These are phyloP conservation scores for Trichoderma sp. DNA, from an alignment of 2,329 filamentous ascomycete species.

Conservation along the genomic window DNA sequence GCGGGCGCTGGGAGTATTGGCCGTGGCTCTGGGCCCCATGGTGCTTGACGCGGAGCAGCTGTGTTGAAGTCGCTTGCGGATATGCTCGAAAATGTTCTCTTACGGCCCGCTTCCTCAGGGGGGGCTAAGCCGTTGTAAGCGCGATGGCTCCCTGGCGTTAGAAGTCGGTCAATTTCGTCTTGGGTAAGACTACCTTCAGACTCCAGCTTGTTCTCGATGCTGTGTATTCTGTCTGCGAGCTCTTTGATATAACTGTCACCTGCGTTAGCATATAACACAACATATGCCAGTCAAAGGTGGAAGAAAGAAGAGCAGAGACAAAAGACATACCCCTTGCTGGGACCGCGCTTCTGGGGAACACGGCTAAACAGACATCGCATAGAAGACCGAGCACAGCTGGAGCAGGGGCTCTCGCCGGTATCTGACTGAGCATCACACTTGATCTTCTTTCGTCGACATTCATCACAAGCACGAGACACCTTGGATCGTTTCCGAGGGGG, in stretches of 20 bases:
- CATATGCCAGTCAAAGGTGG: not conserved
- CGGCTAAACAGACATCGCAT: slow-evolving; percentile 83
- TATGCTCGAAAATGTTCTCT: slow-evolving; percentile 56
- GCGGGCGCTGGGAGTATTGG: slow-evolving; percentile 48
- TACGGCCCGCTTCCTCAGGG: slow-evolving; percentile 42
- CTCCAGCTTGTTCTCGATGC: slow-evolving; percentile 77
- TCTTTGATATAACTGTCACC: slow-evolving; percentile 80
- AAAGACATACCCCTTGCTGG: slow-evolving; percentile 74
- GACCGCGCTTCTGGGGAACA: slow-evolving; percentile 84
- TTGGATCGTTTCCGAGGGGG: slow-evolving; percentile 79
- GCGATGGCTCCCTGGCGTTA: slow-evolving; percentile 42
- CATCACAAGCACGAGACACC: slow-evolving; percentile 86
- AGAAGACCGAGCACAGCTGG: slow-evolving; percentile 77
- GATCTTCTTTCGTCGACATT: slow-evolving; percentile 87
- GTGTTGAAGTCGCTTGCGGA: slow-evolving; percentile 48
- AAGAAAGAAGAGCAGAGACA: not conserved
- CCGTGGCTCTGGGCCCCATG: slow-evolving; percentile 55
- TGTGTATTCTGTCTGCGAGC: slow-evolving; percentile 80
- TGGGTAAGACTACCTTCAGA: slow-evolving; percentile 51
- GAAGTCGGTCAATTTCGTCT: slow-evolving; percentile 52
- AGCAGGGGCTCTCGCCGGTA: slow-evolving; percentile 72
- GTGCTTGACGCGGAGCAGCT: slow-evolving; percentile 48
- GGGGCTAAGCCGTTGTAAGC: slow-evolving; percentile 37
- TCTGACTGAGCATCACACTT: slow-evolving; percentile 84
- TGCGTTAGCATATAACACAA: slow-evolving; percentile 20